These are phyloP conservation scores for Tetrahymena malaccensis DNA, from an alignment of 73 alveolate genomes.

Conservation along the genomic window DNA sequence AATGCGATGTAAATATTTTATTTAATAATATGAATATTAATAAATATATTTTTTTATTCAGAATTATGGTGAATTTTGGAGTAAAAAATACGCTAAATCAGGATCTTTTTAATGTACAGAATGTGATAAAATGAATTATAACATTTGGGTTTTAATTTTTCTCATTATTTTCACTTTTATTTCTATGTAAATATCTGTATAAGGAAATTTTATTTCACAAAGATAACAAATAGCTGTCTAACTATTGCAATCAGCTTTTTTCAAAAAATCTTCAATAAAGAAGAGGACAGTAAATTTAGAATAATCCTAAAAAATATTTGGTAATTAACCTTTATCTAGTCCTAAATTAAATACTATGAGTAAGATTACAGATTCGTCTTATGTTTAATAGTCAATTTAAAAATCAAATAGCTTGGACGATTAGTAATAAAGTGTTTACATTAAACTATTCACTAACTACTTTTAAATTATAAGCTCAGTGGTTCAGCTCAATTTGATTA, in stretches of 20 bases:
- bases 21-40: background rate
- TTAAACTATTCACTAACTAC: conserved; percentile 7
- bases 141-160: background rate
- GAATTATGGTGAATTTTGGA: background rate
- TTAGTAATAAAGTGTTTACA: background rate
- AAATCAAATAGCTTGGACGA: too few relatives aligned
- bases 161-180: background rate
- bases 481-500: background rate
- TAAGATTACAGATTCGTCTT: too few relatives aligned
- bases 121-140: background rate
- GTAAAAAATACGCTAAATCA: background rate
- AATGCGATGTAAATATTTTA: background rate
- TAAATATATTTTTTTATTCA: background rate
- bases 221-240: too few relatives aligned
- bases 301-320: too few relatives aligned
- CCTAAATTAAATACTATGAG: background rate
- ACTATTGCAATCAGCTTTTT: too few relatives aligned
- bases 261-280: too few relatives aligned
- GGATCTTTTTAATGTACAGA: background rate
- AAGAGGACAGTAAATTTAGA: too few relatives aligned
- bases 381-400: too few relatives aligned
- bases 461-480: conserved; percentile 4
- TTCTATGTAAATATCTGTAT: background rate
- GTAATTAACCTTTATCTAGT: too few relatives aligned
- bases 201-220: background rate